A percentile compares a stretch with the other conserved stretches of the same genome.
Evolutionary conservation across 1,284 basidiomycete genomes (phyloP).

Genomic region (Rhodotorula glutinis): DNA sequence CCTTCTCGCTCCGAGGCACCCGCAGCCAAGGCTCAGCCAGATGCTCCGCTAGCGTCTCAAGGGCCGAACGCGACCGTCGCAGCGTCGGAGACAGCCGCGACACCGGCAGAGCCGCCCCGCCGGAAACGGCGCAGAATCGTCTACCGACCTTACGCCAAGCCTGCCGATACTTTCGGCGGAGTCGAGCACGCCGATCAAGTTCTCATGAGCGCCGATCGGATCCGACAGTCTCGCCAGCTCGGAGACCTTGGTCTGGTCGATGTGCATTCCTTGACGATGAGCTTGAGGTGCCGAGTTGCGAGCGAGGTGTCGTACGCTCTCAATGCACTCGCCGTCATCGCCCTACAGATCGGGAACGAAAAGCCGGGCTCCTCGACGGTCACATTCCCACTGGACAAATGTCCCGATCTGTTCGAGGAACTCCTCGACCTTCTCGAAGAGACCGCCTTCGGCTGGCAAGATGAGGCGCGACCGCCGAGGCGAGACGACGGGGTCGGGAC

Average conservation of each 20-base stretch:
- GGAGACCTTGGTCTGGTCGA: slow-evolving; percentile 69
- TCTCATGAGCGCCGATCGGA: slow-evolving; percentile 63
- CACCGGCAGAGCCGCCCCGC: slow-evolving; percentile 32
- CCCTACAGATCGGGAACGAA: slow-evolving; percentile 50
- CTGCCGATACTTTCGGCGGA: slow-evolving; percentile 75
- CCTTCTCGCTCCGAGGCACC: too few relatives aligned
- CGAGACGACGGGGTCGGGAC: slow-evolving; percentile 40
- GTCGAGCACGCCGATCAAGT: slow-evolving; percentile 67
- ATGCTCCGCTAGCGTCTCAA: too few relatives aligned
- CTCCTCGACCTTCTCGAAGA: slow-evolving; percentile 83
- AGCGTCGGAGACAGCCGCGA: slow-evolving; percentile 37
- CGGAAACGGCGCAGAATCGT: slow-evolving; percentile 75
- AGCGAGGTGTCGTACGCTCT: slow-evolving; percentile 84
- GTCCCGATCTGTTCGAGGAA: slow-evolving; percentile 80
- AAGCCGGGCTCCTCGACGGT: slow-evolving; percentile 57
- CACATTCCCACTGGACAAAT: slow-evolving; percentile 62
- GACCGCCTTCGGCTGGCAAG: slow-evolving; percentile 59
- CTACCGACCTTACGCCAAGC: slow-evolving; percentile 77
- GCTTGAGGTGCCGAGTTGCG: slow-evolving; percentile 76
- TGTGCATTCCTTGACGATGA: slow-evolving; percentile 83
- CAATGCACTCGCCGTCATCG: slow-evolving; percentile 81
- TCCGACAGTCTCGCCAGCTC: slow-evolving; percentile 51
- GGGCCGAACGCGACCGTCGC: too few relatives aligned
- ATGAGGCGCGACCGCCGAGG: slow-evolving; percentile 41
- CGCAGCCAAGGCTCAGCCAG: too few relatives aligned